Conservation (phyloP, 2,329 filamentous ascomycete species). For the Sporothrix pallida region DNA sequence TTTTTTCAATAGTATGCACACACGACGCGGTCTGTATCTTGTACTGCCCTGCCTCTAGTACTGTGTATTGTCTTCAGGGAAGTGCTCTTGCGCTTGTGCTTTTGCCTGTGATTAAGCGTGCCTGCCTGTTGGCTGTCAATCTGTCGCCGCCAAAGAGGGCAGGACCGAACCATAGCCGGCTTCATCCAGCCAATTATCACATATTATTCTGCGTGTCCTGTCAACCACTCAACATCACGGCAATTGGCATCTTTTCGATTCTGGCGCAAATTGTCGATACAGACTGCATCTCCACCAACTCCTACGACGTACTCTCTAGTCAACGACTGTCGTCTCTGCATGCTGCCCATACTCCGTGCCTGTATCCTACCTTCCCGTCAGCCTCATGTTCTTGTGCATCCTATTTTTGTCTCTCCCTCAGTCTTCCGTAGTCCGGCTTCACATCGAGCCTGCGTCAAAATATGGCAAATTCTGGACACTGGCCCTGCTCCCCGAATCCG, state of each 20-base stretch:
- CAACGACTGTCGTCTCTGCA: neutral
- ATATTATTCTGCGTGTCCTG: neutral
- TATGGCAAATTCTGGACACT: neutral
- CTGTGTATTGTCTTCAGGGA: too few species aligned
- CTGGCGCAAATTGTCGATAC: slow-evolving; percentile 41
- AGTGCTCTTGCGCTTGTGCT: neutral
- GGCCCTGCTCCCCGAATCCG: slow-evolving; percentile 6
- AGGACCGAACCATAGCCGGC: slow-evolving; percentile 4
- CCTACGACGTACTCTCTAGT: neutral
- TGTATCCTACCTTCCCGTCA: too few species aligned
- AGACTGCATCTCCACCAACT: slow-evolving; percentile 3
- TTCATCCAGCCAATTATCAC: neutral
- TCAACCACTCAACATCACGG: neutral
- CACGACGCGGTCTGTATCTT: neutral
- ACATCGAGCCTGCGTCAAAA: neutral
- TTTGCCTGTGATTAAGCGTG: neutral
- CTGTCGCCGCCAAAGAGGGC: slow-evolving; percentile 10
- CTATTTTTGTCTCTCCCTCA: neutral
- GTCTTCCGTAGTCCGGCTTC: slow-evolving; percentile 1
- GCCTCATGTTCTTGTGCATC: neutral
- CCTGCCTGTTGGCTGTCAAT: slow-evolving; percentile 17
- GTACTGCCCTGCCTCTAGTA: neutral
- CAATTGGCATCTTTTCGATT: slow-evolving; percentile 38
- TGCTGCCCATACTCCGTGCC: neutral
- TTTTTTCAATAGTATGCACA: too few species aligned